A percentile compares a stretch with the other conserved stretches of the same genome.
These are phyloP conservation scores for Ophiorrhiza pumila DNA, from an alignment of 257 asterid species.

Conservation along the genomic window DNA sequence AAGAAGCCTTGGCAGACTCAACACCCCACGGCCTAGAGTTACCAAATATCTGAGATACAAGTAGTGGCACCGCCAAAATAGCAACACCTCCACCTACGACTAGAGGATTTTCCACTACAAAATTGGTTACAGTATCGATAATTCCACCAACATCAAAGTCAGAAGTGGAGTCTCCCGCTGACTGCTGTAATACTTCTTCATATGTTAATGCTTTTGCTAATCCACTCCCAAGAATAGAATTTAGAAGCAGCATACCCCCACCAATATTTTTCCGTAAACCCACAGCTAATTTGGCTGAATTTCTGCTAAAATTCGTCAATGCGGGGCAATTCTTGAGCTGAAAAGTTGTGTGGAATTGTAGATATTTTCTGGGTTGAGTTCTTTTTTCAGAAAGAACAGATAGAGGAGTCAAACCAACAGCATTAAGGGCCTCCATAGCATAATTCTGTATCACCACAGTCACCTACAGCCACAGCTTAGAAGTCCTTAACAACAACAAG, in stretches of 20 bases:
- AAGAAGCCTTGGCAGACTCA: constrained; percentile 77
- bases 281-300: constrained; percentile 10
- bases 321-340: constrained; percentile 39
- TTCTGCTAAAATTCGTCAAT: constrained; percentile 8
- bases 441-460: constrained; percentile 2
- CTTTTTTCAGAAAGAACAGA: constrained; percentile 73
- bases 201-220: constrained; percentile 67
- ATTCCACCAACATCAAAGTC: constrained; percentile 51
- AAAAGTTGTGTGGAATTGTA: constrained; percentile 26
- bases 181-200: constrained; percentile 76
- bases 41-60: constrained; percentile 58
- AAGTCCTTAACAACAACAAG: constrained; percentile 22
- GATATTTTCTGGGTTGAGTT: constrained; percentile 44
- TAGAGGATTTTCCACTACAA: constrained; percentile 58
- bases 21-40: constrained; percentile 81
- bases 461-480: too few species aligned
- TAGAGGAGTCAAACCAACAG: constrained; percentile 61
- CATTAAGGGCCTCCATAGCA: constrained; percentile 83
- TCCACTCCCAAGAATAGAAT: constrained; percentile 50
- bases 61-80: constrained; percentile 59
- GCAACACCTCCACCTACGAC: constrained; percentile 61
- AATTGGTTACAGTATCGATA: constrained; percentile 43
- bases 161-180: constrained; percentile 27
- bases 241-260: constrained; percentile 52
- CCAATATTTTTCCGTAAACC: constrained; percentile 39